Conservation (phyloP, 768 basidiomycete genomes). For the Leccinum longicurvipes region DNA sequence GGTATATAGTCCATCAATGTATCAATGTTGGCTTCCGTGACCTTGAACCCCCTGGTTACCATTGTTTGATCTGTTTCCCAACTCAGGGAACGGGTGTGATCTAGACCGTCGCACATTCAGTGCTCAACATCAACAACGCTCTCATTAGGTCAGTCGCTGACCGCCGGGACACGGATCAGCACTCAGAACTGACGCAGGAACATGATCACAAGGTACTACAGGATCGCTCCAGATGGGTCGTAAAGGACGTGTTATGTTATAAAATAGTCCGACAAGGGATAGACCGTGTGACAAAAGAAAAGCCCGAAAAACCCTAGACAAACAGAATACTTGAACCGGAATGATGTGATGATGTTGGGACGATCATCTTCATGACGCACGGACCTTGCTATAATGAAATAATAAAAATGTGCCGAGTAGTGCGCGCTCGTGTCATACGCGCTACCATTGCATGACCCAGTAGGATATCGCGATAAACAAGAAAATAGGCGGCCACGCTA, state of each 20-base stretch:
- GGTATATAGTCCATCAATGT: neutral
- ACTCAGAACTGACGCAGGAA: neutral
- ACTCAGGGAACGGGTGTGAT: neutral
- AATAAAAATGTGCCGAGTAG: neutral
- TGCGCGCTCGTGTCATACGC: neutral
- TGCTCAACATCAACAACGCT: too few species aligned
- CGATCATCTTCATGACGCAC: neutral
- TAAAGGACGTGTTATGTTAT: neutral
- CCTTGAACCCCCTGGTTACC: neutral
- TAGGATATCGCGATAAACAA: conserved; percentile 32
- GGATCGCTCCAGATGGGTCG: neutral
- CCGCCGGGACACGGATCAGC: conserved; percentile 7
- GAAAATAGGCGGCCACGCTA: conserved; percentile 37
- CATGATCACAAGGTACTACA: neutral
- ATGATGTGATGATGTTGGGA: neutral
- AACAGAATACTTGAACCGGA: neutral
- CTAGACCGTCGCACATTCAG: neutral
- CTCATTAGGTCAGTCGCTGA: neutral
- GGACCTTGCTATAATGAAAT: neutral
- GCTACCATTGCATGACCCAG: conserved; percentile 31
- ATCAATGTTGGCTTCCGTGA: neutral
- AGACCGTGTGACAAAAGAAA: neutral
- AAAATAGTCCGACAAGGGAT: neutral
- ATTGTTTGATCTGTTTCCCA: neutral
- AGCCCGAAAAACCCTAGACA: neutral